Base-by-base conservation (phyloP, 345 rosid genomes). In the Eucalyptus grandis region DNA sequence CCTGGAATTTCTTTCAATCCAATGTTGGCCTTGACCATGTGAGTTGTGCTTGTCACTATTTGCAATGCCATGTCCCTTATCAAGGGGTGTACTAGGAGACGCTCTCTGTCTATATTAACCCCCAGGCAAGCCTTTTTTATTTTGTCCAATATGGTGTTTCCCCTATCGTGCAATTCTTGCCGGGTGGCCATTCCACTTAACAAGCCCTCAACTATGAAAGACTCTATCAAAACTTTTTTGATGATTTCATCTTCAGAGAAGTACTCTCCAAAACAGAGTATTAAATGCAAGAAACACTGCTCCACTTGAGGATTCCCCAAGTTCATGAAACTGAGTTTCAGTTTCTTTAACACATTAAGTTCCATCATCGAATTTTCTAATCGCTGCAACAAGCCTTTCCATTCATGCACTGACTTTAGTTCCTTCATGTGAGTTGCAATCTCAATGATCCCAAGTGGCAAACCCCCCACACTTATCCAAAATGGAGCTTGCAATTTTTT, bases 251-350 rank as follows among this genome's bases (percentile, higher is more conserved):
- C 49, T 47, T 47, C 11, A 11, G 13, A 44, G 37, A 34, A 34
- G 47, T 44, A 47, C 49, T 47, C 5, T 47, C 49, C 49, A 47
- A 47, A 47, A 49, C 49, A 49, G 3, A 93, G 69, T 27, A 91
- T 91, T 46, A 90, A 91, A 77, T 85, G 87, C 24, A 91, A 50
- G 88, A 93, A 88, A 58, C 94, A 91, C 3, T 88, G 88, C 30
- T 91, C 90, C 24, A 91, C 11, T 9, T 86, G 50, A 53, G 50
- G 44, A 65, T 14, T 2, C 16, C 24, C 81, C 58, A 92, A 88
- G 14, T 51, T 72, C 19, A 31, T 17, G 65, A 88, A 93, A 67
- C 93, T 93, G 3, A 54, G 60, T 54, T 54, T 54, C 1, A 54
- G 3, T 54, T 2, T 9, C 27, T 54, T 21, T 27, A 4, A 4